Percentiles rank a stretch among this genome's conserved stretches.
Evolutionary conservation across 2,329 filamentous ascomycete species (phyloP).

Genomic region (Microdochium trichocladiopsis): DNA sequence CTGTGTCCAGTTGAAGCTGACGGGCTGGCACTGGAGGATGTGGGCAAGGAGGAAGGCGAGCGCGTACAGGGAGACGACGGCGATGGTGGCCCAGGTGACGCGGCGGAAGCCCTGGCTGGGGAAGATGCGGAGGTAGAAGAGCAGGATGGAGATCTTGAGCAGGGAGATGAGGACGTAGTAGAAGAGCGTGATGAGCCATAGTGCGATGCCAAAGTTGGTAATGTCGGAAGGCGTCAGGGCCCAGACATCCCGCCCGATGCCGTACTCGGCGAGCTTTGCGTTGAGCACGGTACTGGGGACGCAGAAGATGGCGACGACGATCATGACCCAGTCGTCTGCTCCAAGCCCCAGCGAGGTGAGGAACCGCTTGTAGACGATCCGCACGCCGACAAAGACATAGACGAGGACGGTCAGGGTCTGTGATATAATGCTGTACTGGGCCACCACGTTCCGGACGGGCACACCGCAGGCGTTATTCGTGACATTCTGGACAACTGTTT

Average conservation of each 20-base stretch:
- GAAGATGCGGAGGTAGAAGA: constrained; percentile 11
- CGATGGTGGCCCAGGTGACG: constrained; percentile 6
- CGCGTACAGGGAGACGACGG: constrained; percentile 6
- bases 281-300: constrained; percentile 8
- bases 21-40: constrained; percentile 13
- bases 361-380: constrained; percentile 7
- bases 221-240: constrained; percentile 14
- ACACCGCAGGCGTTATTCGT: constrained; percentile 9
- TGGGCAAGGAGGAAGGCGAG: constrained; percentile 10
- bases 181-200: constrained; percentile 13
- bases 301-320: constrained; percentile 5
- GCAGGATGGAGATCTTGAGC: constrained; percentile 19
- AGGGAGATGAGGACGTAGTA: constrained; percentile 16
- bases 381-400: constrained; percentile 4
- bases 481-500: constrained; percentile 4
- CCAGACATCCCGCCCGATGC: constrained; percentile 19
- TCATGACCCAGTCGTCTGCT: constrained; percentile 9
- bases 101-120: constrained; percentile 7
- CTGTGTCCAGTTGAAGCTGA: constrained; percentile 10
- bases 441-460: constrained; percentile 7
- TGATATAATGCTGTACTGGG: constrained; percentile 7
- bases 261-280: constrained; percentile 7
- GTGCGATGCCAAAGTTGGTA: constrained; percentile 12
- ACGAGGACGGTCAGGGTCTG: constrained; percentile 4
- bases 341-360: constrained; percentile 7